Conservation (phyloP, 2,329 filamentous ascomycete species). For the Endoconidiophora laricicola region DNA sequence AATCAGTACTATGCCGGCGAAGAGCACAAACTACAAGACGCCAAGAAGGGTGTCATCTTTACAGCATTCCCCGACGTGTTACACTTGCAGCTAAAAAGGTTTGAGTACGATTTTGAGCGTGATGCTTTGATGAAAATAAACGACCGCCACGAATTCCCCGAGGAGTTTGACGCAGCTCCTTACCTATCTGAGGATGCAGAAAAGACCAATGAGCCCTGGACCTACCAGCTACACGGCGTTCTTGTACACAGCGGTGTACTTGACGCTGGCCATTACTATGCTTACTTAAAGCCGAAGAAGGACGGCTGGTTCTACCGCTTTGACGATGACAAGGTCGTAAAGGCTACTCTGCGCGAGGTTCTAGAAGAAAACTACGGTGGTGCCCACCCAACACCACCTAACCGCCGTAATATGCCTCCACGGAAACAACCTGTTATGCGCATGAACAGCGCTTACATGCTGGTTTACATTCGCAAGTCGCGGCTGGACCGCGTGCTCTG, state of each 20-base stretch:
- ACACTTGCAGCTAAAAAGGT: slow-evolving; percentile 89
- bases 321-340: slow-evolving; percentile 94
- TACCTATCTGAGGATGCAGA: slow-evolving; percentile 80
- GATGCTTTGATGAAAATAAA: slow-evolving; percentile 99
- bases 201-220: slow-evolving; percentile 63
- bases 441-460: slow-evolving; percentile 86
- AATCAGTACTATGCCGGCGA: slow-evolving; percentile 95
- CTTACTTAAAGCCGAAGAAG: slow-evolving; percentile 84
- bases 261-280: slow-evolving; percentile 96
- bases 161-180: slow-evolving; percentile 66
- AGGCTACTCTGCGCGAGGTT: slow-evolving; percentile 77
- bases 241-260: slow-evolving; percentile 92
- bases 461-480: slow-evolving; percentile 89
- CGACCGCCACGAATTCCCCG: slow-evolving; percentile 78
- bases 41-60: slow-evolving; percentile 95
- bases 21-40: slow-evolving; percentile 82
- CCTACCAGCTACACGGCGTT: slow-evolving; percentile 86
- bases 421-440: slow-evolving; percentile 44
- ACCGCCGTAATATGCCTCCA: slow-evolving; percentile 28
- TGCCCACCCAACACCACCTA: slow-evolving; percentile 45
- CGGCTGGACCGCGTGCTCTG: slow-evolving; percentile 69
- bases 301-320: slow-evolving; percentile 94
- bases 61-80: slow-evolving; percentile 86
- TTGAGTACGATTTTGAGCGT: slow-evolving; percentile 91
- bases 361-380: slow-evolving; percentile 95